Evolutionary conservation across 2,329 filamentous ascomycete species (phyloP).

Genomic region (Fusarium ramigenum): DNA sequence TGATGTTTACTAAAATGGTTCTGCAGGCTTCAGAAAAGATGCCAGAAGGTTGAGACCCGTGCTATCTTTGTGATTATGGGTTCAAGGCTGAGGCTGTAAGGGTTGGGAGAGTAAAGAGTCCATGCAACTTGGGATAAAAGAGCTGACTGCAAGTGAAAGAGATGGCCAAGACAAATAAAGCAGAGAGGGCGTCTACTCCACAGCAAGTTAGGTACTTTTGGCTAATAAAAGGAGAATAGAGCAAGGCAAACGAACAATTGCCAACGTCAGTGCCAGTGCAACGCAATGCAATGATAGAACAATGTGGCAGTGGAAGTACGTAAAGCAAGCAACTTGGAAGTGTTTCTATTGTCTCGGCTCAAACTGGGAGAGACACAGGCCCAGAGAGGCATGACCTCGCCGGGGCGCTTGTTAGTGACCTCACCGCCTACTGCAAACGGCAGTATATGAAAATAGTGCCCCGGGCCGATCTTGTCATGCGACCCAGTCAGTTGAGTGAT

Average conservation of each 20-base stretch:
- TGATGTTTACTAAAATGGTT: neutral
- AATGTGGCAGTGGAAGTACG: neutral
- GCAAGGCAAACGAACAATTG: neutral
- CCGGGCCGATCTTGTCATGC: slow-evolving; percentile 10
- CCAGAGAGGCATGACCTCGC: slow-evolving; percentile 36
- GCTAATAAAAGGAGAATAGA: neutral
- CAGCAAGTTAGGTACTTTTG: neutral
- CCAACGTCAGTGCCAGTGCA: neutral
- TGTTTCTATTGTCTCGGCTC: slow-evolving; percentile 28
- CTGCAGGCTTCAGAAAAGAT: neutral
- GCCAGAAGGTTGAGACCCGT: neutral
- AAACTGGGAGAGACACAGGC: slow-evolving; percentile 14
- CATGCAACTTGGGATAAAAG: slow-evolving; percentile 13
- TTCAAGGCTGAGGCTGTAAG: slow-evolving; percentile 10
- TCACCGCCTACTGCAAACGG: slow-evolving; percentile 41
- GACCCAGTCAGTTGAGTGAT: slow-evolving; percentile 14
- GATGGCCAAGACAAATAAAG: neutral
- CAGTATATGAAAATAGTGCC: slow-evolving; percentile 26
- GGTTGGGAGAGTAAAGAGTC: slow-evolving; percentile 21
- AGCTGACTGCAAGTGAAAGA: slow-evolving; percentile 10
- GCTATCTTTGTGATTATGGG: slow-evolving; percentile 4
- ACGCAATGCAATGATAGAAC: neutral
- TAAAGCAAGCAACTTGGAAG: neutral
- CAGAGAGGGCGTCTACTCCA: neutral
- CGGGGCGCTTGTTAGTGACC: slow-evolving; percentile 13